Base-by-base conservation (phyloP, 257 asterid species). In the Echites panduratus region DNA sequence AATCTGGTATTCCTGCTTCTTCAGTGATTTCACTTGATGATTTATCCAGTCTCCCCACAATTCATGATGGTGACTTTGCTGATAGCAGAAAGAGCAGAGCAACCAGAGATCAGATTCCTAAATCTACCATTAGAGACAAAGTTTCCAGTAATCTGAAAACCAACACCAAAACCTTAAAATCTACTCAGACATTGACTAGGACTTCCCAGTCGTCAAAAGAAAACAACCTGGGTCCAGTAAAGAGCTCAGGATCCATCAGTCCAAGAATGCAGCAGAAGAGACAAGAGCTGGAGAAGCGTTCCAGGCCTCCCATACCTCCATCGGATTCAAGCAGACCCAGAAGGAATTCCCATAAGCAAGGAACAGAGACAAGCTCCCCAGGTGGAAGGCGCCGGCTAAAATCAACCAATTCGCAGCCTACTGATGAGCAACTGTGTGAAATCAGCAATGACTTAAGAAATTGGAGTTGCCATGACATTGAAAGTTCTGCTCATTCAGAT, bases 261-360 rank as follows among this genome's bases (percentile, higher is more conserved):
- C 97, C 97, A 22, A 86, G 97, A 82, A 53, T 84, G 85, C 86
- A 85, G 75, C 91, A 84, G 87, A 87, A 90, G 84, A 90, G 77
- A 79, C 73, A 78, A 19, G 97, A 91, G 72, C 66, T 80, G 52
- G 99, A 94, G 73, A 91, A 77, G 77, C 76, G 88, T 77, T 84
- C 86, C 61, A 87, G 88, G 71, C 92, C 96, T 8, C 97, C 96
- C 32, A 78, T 85, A 22, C 87, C 89, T 40, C 87, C 95, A 49
- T 83, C 95, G 9, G 89, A 84, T 79, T 83, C 84, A 10, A 81
- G 79, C 84, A 94, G 84, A 74, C 67, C 81, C 12, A 89, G 84
- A 78, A 89, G 85, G 75, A 87, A 73, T 77, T 50, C 90, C 57
- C 85, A 74, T 82, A 86, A 82, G 89, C 95, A 82, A 70, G 88